Evolutionary conservation across 257 asterid species (phyloP).

Genomic region (Coffea canephora): DNA sequence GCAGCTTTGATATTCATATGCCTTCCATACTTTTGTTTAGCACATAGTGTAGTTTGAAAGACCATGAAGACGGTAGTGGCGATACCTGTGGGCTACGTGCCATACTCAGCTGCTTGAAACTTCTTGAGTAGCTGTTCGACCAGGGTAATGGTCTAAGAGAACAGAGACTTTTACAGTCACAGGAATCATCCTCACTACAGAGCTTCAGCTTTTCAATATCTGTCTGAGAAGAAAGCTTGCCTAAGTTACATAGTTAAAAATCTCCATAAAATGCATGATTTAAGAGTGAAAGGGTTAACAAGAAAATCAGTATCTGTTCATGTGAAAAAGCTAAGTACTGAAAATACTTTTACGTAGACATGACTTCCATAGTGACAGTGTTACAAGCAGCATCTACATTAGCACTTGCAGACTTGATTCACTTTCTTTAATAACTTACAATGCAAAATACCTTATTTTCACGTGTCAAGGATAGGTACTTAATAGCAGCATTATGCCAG

Average conservation of each 20-base stretch:
- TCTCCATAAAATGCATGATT: not conserved
- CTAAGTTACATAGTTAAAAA: not conserved
- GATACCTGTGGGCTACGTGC: constrained; percentile 76
- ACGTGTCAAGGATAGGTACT: constrained; percentile 41
- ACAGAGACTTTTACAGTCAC: constrained; percentile 66
- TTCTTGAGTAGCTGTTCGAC: constrained; percentile 69
- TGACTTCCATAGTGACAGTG: not conserved
- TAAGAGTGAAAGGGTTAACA: not conserved
- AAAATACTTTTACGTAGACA: too few relatives aligned
- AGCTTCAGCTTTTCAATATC: constrained; percentile 50
- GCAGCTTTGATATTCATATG: not conserved
- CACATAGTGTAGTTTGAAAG: not conserved
- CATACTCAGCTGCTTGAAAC: constrained; percentile 68
- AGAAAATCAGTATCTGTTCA: not conserved
- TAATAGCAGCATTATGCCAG: constrained; percentile 85
- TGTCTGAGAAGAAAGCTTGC: constrained; percentile 42
- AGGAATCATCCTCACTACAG: constrained; percentile 62
- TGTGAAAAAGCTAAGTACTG: not conserved
- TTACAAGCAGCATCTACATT: not conserved
- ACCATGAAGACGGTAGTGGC: not conserved
- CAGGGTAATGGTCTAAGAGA: constrained; percentile 68
- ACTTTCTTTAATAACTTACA: not conserved
- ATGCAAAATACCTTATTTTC: constrained; percentile 51
- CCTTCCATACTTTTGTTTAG: not conserved
- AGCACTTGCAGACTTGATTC: not conserved